Base-by-base conservation (phyloP, 2,329 filamentous ascomycete genomes). In the Penicillium sclerotigenum region DNA sequence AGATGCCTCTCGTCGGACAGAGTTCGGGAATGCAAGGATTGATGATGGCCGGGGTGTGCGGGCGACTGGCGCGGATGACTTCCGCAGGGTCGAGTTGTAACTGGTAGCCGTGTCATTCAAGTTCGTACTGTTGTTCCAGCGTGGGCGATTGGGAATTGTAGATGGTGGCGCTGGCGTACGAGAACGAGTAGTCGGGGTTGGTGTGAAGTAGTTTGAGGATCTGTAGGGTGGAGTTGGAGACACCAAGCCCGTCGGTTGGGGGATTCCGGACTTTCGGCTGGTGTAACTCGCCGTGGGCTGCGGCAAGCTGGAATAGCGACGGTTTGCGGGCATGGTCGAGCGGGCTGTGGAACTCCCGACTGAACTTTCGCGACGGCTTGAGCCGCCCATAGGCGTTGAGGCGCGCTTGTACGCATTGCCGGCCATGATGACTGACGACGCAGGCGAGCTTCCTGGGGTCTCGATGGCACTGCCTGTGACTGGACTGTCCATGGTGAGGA, bases 401-500 rank as follows among this genome's bases (percentile, higher is more conserved):
- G 70, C 68, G 22, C 76, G 75, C 56, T 81, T 79, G 64, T 76
- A 79, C 60, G 75, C 77, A 65, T 77, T 81, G 28, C 80, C 77
- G 56, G 79, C 74, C 64, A 84, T 71, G 47, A 87, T 73, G 20
- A 88, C 77, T 20, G 86, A 88, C 16, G 85, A 88, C 26, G 86
- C 84, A 26, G 87, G 87, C 5, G 87, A 89, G 75, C 85, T 90
- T 43, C 86, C 85, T 0, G 87, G 87, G 0, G 87, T 90, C 33
- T 87, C 90, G 43, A 86, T 75, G 45, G 83, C 82, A 65, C 89
- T 93, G 59, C 82, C 86, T 10, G 83, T 76, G 2, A 87, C 83
- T 2, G 89, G 91, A 50, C 85, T 83, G 68, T 95, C 91, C 63
- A 89, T 89, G 2, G 90, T 95, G 4, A 96, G 80, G 73, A 97